Percentiles rank a stretch among this genome's conserved stretches.
Conservation (phyloP, 768 basidiomycete species). For the Inosperma sp. region DNA sequence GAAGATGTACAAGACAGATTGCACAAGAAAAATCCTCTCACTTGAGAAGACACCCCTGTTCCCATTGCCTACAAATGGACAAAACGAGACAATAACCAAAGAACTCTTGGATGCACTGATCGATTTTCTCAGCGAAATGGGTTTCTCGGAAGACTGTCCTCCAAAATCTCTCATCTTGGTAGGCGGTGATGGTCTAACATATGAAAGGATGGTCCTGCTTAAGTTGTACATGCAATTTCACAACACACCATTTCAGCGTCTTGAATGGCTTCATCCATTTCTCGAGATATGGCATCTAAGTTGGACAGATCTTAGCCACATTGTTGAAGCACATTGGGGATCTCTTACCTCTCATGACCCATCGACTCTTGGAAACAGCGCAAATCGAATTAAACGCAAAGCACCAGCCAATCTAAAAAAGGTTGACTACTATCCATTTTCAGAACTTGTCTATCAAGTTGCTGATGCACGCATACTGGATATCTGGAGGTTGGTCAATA, state of each 20-base stretch:
- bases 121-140: slow-evolving; percentile 31
- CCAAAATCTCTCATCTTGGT: slow-evolving; percentile 19
- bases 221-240: slow-evolving; percentile 23
- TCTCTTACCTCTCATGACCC: slow-evolving; percentile 18
- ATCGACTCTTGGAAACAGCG: slow-evolving; percentile 26
- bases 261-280: slow-evolving; percentile 20
- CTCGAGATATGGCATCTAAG: slow-evolving; percentile 22
- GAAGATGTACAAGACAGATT: slow-evolving; percentile 18
- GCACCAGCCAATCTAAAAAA: slow-evolving; percentile 28
- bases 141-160: slow-evolving; percentile 18
- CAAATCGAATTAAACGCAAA: slow-evolving; percentile 20
- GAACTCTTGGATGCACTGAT: slow-evolving; percentile 29
- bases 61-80: slow-evolving; percentile 26
- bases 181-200: slow-evolving; percentile 34
- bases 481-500: slow-evolving; percentile 24
- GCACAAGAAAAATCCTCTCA: slow-evolving; percentile 10
- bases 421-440: slow-evolving; percentile 26
- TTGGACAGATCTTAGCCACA: slow-evolving; percentile 23
- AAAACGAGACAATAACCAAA: slow-evolving; percentile 24
- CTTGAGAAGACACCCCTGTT: slow-evolving; percentile 15
- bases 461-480: slow-evolving; percentile 28
- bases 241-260: slow-evolving; percentile 12
- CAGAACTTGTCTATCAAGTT: slow-evolving; percentile 21
- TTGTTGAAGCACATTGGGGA: slow-evolving; percentile 30
- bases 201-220: slow-evolving; percentile 21